Base-by-base conservation (phyloP, 164 flowering plant species). In the Umbellularia californica region DNA sequence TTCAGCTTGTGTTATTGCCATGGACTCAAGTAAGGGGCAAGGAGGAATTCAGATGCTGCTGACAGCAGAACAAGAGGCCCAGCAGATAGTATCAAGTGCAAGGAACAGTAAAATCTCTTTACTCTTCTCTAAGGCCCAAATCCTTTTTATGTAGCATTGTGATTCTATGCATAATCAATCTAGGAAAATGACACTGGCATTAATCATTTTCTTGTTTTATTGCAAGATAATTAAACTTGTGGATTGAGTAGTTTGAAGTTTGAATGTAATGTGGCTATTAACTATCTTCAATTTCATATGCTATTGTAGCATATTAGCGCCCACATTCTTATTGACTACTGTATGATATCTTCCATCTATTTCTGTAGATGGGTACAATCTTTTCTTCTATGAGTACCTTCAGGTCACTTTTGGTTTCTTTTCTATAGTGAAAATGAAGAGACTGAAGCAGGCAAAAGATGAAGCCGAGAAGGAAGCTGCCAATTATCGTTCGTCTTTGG, bases 21-120 rank as follows among this genome's bases (percentile, higher is more conserved):
- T 86, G 88, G 89, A 85, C 69, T 75, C 86, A 50, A 77, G 82
- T 23, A 86, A 79, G 77, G 89, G 88, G 50, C 92, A 86, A 77
- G 91, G 90, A 73, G 90, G 94, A 51, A 87, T 90, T 70, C 94
- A 90, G 72, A 83, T 84, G 89, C 81, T 90, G 72, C 81, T 89
- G 27, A 78, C 81, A 70, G 94, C 91, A 41, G 94, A 88, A 72
- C 90, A 90, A 51, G 91, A 90, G 65, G 91, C 92, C 22, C 92
- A 83, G 71, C 88, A 85, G 12, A 85, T 88, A 62, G 80, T 89
- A 33, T 22, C 89, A 30, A 73, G 28, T 71, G 92, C 94, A 15
- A 85, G 85, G 83, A 84, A 81, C 71, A 65, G 92, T 90, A 82
- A 80, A 15, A 47, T n/a, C n/a, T 17, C 64, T 65, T 28, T 12